phyloP scores from a whole-genome alignment of 768 basidiomycete species.

The Calocybe cyanea region DNA sequence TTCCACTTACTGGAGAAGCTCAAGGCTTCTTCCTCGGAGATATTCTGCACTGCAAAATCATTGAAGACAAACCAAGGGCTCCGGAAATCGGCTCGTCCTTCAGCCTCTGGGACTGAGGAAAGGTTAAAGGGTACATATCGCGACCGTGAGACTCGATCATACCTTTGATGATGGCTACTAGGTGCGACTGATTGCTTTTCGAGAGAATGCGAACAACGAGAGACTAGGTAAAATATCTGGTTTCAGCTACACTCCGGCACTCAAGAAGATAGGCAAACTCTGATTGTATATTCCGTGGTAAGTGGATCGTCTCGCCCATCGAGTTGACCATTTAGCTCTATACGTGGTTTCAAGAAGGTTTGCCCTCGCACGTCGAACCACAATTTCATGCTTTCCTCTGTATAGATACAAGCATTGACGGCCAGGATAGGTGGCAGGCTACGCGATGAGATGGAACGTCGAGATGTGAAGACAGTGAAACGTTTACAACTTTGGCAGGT shows the following conservation, averaged over 20 bases:
- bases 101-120: conserved; percentile 59
- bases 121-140: neutral
- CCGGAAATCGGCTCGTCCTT: conserved; percentile 30
- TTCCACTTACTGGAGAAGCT: conserved; percentile 92
- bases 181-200: conserved; percentile 72
- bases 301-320: conserved; percentile 56
- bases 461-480: conserved; percentile 67
- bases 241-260: neutral
- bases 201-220: conserved; percentile 76
- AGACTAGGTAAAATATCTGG: conserved; percentile 47
- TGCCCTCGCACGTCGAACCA: conserved; percentile 70
- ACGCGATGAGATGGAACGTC: conserved; percentile 57
- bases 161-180: conserved; percentile 88
- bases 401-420: conserved; percentile 79
- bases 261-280: conserved; percentile 37
- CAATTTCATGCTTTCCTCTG: conserved; percentile 64
- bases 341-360: conserved; percentile 56
- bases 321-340: conserved; percentile 57
- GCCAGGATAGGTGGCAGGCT: conserved; percentile 82
- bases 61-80: conserved; percentile 95
- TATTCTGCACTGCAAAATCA: conserved; percentile 86
- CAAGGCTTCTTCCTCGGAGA: conserved; percentile 83
- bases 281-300: conserved; percentile 61
- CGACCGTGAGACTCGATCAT: conserved; percentile 14
- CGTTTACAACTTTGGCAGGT: conserved; percentile 83